Evolutionary conservation across 352 stramenopile genomes (phyloP), one percentile per base, ranked within the genome.

Genomic region (Aphanomyces euteiches): DNA sequence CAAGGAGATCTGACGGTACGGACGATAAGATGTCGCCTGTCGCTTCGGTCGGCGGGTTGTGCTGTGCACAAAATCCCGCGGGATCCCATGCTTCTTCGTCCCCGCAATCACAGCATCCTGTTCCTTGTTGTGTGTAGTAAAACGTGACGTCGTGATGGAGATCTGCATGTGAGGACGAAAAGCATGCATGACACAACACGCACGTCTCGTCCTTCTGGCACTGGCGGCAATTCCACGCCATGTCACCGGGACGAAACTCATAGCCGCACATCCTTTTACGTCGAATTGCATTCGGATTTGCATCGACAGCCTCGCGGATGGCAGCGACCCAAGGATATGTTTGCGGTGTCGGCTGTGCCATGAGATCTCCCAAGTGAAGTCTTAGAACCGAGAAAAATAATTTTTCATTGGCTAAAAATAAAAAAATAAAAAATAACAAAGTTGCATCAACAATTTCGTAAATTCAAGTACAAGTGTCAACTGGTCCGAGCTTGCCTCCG

Each of bases 101-200:
- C 66, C 96, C 96, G 74, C 97, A 99, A 79, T 99, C 96, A 74
- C 97, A 99, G 81, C 97, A 99, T 38, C 96, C 97, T 7, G 88
- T 90, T 15, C 96, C 96, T 74, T 97, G 96, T 54, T 91, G 85
- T 56, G 92, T 95, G 69, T 97, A 96, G 77, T 98, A 98, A 66
- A 98, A 97, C 67, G 96, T 97, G 8, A 97, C 92, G 56, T 97
- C 89, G 71, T 97, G 92, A 73, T 90, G 91, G 73, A 99, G 97
- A 67, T 98, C 73, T 81, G 74, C 84, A 92, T 36, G 84, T 77
- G 79, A 98, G 61, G 81, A 64, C 7, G 69, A 92, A 75, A 98
- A 99, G 81, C 97, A 99, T 58, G 96, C 86, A 72, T 99, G 98
- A 81, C 97, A 99, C 75, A 99, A 89, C 15, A 99, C 96, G 74